Base-by-base conservation (phyloP, 1,139 yeast genomes). In the Blastobotrys indianensis region DNA sequence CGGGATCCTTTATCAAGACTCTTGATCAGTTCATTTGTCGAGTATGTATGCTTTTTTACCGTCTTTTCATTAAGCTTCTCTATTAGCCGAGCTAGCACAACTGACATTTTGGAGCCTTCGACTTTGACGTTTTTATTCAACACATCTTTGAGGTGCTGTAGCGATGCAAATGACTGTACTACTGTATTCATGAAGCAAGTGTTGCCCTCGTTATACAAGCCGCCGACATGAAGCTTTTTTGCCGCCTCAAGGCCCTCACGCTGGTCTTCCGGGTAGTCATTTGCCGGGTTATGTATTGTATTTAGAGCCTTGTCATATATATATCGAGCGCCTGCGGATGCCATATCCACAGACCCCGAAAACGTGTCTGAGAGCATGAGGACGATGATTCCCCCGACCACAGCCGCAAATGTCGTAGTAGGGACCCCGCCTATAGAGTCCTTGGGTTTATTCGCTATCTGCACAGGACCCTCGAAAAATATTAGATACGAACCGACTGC, bases 161-260 rank as follows among this genome's bases (percentile, higher is more conserved):
- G 82, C 0, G 94, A 82, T 0, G 95, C 90, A 52, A 88, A 68
- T 11, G 87, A 76, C 64, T 88, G 97, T 33, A 88, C 69, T 1
- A 88, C 95, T 16, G 88, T 80, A 64, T 88, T 88, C 94, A 88
- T 87, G 58, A 88, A 88, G 63, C 97, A 88, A 0, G 95, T 86
- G 59, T 88, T 88, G 11, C 96, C 96, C 54, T 87, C 96, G 63
- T 88, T 88, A 51, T 79, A 75, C 37, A 88, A 71, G 1, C 97
- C 97, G 23, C 95, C 96, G 33, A 86, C 75, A 51, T 54, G 55
- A 12, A 60, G 52, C 36, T 54, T 50, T 34, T 57, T 49, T 52
- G 59, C 60, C n/a, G 46, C 50, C 31, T 51, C 57, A 37, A 59
- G 56, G 13, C 51, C 52, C n/a, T 56, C 48, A 1, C 51, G 49